Evolutionary conservation across 208 protist species (phyloP).

Genomic region (Trypanosoma brucei): DNA sequence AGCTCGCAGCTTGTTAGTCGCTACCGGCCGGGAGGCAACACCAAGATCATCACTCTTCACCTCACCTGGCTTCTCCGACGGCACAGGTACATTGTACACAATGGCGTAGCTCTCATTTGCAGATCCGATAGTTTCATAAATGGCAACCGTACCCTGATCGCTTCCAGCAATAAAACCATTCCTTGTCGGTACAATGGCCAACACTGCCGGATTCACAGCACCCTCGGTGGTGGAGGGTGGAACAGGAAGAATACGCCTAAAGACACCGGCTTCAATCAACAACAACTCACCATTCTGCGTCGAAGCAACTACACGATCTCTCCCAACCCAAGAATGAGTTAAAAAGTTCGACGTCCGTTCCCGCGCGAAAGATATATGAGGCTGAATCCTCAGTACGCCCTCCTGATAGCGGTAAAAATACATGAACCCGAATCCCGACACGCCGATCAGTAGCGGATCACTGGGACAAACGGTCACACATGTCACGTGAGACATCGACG

Average conservation of each 20-base stretch:
- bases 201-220: constrained; percentile 29
- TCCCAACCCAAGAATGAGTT: constrained; percentile 88
- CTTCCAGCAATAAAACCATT: constrained; percentile 73
- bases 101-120: constrained; percentile 12
- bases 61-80: constrained; percentile 1
- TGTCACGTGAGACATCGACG: constrained; percentile 37
- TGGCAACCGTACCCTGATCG: constrained; percentile 51
- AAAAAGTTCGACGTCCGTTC: constrained; percentile 80
- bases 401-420: constrained; percentile 90
- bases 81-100: constrained; percentile 22
- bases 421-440: constrained; percentile 90
- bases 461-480: constrained; percentile 78
- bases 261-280: constrained; percentile 75
- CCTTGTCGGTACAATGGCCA: constrained; percentile 38
- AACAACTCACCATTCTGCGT: constrained; percentile 81
- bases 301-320: constrained; percentile 77
- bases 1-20: too few species aligned
- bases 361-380: constrained; percentile 36
- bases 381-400: constrained; percentile 71
- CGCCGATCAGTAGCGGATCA: constrained; percentile 84
- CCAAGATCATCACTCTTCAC: constrained; percentile 11
- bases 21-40: neutral
- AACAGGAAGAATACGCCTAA: constrained; percentile 35
- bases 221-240: constrained; percentile 15
- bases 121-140: constrained; percentile 45